phyloP scores from a whole-genome alignment of 2,329 filamentous ascomycete species.

The Aspergillus caelatus region DNA sequence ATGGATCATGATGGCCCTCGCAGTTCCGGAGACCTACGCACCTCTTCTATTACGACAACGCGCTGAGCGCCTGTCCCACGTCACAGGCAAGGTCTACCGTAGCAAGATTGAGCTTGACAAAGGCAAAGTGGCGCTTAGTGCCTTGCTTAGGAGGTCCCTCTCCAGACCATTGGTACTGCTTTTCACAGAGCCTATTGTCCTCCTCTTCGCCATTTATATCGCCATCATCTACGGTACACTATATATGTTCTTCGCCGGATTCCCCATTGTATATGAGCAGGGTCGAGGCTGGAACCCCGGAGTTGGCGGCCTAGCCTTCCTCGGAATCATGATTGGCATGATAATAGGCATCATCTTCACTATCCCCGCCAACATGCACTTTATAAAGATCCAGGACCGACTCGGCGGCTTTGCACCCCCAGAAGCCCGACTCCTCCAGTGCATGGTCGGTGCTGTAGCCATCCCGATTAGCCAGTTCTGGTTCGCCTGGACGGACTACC shows the following conservation, averaged over 20 bases:
- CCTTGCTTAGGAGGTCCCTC: constrained; percentile 1
- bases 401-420: constrained; percentile 7
- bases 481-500: constrained; percentile 11
- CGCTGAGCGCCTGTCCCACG: constrained; percentile 1
- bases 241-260: constrained; percentile 13
- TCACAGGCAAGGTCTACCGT: constrained; percentile 9
- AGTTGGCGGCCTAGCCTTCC: constrained; percentile 9
- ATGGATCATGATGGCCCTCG: constrained; percentile 1
- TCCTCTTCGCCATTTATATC: constrained; percentile 11
- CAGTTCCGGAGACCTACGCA: constrained; percentile 10
- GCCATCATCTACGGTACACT: constrained; percentile 14
- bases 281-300: constrained; percentile 8
- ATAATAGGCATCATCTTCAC: constrained; percentile 3
- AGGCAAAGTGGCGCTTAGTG: background rate
- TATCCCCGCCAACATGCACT: constrained; percentile 4
- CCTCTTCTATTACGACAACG: constrained; percentile 6
- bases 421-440: constrained; percentile 6
- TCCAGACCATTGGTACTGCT: constrained; percentile 8
- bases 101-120: constrained; percentile 6
- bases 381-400: background rate
- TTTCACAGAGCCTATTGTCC: constrained; percentile 10
- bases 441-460: constrained; percentile 5
- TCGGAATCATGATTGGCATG: constrained; percentile 9
- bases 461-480: constrained; percentile 10
- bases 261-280: constrained; percentile 12